Base-by-base conservation (phyloP, 768 basidiomycete species). In the Austroboletus festivus region DNA sequence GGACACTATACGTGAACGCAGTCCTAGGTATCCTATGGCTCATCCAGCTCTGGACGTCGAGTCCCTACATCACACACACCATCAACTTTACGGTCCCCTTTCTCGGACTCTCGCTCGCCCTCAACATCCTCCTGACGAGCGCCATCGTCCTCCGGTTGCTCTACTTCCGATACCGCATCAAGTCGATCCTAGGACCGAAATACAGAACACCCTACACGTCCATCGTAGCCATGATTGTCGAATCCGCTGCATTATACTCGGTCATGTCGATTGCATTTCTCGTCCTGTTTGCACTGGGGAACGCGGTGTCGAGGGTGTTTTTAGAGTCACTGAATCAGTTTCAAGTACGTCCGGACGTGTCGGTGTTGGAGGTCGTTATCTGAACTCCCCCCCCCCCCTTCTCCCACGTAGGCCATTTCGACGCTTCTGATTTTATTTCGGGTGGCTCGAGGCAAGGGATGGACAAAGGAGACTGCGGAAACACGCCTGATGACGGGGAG, bases 211-310 rank as follows among this genome's bases (percentile, higher is more conserved):
- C 65, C 4, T 71, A 71, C 6, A 42, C 62, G n/a, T 61, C 60
- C 48, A 62, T 70, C 23, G 65, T 67, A n/a, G 44, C 67, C 13
- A 65, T 70, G 61, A 48, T 70, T 7, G 43, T 70, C 18, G 68
- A 70, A 52, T 68, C 68, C 9, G 67, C 68, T 13, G 51, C 66
- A 9, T 54, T 71, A 15, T 69, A 71, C 39, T 30, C 68, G n/a
- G 53, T 58, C 37, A 59, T 55, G 24, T 70, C 68, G 0, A 38
- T 70, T 35, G 24, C 70, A 0, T 71, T 70, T 46, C 59, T 70
- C 31, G 30, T 70, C 19, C 62, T 65, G 0, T 67, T 57, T 23
- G 59, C 54, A 22, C 5, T n/a, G 3, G 38, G 45, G 12, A 68
- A 52, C 38, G 56, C 65, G 2, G 31, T 67, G 23, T 55, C 64